Evolutionary conservation across 2,329 filamentous ascomycete genomes (phyloP).

Genomic region (Hymenoscyphus fraxineus): DNA sequence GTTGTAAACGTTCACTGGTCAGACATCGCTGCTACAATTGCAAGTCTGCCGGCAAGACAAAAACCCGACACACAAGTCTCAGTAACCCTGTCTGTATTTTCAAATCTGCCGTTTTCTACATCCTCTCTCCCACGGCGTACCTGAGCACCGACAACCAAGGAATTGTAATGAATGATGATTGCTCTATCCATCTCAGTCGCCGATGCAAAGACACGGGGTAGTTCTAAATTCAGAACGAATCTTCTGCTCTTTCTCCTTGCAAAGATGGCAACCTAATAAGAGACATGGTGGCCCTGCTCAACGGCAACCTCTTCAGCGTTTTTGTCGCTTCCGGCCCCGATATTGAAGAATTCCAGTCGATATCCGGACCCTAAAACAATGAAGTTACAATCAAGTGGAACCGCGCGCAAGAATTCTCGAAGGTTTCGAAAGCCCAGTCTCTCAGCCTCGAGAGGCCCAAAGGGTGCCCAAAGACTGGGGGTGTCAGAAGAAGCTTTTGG

Average conservation of each 20-base stretch:
- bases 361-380: too few relatives aligned
- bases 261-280: too few relatives aligned
- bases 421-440: not conserved
- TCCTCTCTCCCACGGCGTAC: not conserved
- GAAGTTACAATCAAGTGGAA: conserved; percentile 1
- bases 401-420: not conserved
- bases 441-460: not conserved
- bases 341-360: too few relatives aligned
- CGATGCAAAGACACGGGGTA: not conserved
- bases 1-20: conserved; percentile 1
- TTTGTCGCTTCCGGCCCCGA: too few relatives aligned
- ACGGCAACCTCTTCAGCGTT: not conserved
- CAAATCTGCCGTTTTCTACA: not conserved
- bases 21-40: not conserved
- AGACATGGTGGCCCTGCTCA: not conserved
- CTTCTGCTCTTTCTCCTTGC: not conserved
- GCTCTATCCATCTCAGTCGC: not conserved
- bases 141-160: not conserved
- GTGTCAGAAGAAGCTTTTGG: not conserved
- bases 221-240: not conserved
- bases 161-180: not conserved
- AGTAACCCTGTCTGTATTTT: not conserved
- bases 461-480: not conserved
- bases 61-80: not conserved
- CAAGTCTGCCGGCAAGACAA: conserved; percentile 1